Base-by-base conservation (phyloP, 345 rosid genomes). In the Conringia planisiliqua region DNA sequence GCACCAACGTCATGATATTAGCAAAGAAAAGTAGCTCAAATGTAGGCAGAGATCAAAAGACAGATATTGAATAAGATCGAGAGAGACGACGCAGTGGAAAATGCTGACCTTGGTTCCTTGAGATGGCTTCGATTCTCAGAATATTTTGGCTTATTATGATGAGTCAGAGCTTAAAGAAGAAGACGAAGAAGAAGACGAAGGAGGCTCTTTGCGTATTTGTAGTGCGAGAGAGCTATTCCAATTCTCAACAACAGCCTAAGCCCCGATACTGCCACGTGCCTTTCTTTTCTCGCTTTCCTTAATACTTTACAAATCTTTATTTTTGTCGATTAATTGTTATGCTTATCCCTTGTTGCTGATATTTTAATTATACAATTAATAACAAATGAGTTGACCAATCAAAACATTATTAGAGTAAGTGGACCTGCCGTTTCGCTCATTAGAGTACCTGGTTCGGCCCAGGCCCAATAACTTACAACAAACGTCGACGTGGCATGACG, bases 221-320 rank as follows among this genome's bases (percentile, higher is more conserved):
- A 18, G 27, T 3, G 29, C 10, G 55, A 20, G 29, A 20, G 56
- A 71, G 80, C 77, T 65, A 6, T 60, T 69, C 70, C 70, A 68
- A 33, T 69, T 76, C 75, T 51, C 42, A 13, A 50, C 14, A 39
- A 59, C 66, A 20, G 5, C 20, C 10, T 20, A 16, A 54, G 46
- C 77, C 29, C 65, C 29, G 18, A 52, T 50, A 60, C 74, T 68
- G 74, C 74, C 79, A 76, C 79, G 79, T 76, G 65, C 2, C 24
- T 43, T 62, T 0, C 10, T 9, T 0, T 13, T 26, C 2, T 22
- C 24, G 24, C 24, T 30, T 54, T 35, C 38, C 35, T 56, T n/a
- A 56, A 2, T 43, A 8, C 48, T 42, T 42, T 3, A 29, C 20
- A 26, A 40, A 40, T 17, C 62, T 62, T 72, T 62, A 29, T 73